Evolutionary conservation across 2,329 filamentous ascomycete genomes (phyloP).

Genomic region (Ceratocystis cubensis): DNA sequence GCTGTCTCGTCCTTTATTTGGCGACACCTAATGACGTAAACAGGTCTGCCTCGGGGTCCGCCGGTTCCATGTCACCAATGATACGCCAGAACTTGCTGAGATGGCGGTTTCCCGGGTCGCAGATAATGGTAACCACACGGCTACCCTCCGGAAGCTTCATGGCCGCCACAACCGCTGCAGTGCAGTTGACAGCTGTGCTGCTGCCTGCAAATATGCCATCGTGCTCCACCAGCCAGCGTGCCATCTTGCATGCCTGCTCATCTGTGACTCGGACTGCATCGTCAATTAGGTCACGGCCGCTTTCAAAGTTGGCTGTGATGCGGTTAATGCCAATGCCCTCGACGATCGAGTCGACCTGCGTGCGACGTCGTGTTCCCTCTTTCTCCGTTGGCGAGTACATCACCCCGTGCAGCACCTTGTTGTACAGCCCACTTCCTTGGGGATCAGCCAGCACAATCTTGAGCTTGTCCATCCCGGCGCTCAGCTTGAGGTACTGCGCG

Average conservation of each 20-base stretch:
- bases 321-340: conserved; percentile 94
- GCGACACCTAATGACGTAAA: conserved; percentile 39
- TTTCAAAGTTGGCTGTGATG: conserved; percentile 85
- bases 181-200: conserved; percentile 93
- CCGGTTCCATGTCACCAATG: conserved; percentile 54
- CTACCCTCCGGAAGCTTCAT: conserved; percentile 49
- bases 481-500: conserved; percentile 67
- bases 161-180: conserved; percentile 59
- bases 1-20: background rate
- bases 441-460: conserved; percentile 81
- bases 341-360: conserved; percentile 90
- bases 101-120: conserved; percentile 71
- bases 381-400: conserved; percentile 86
- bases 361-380: conserved; percentile 77
- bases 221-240: conserved; percentile 88
- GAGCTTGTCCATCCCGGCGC: conserved; percentile 43
- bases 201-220: conserved; percentile 92
- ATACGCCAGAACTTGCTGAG: conserved; percentile 75
- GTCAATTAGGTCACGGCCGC: conserved; percentile 72
- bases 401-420: conserved; percentile 82
- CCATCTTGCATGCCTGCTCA: conserved; percentile 81
- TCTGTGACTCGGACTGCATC: conserved; percentile 84
- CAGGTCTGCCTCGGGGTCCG: conserved; percentile 44
- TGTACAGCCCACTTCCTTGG: conserved; percentile 84
- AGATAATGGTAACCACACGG: conserved; percentile 68